phyloP scores from a whole-genome alignment of 352 stramenopile species.

The Pythium oligandrum region DNA sequence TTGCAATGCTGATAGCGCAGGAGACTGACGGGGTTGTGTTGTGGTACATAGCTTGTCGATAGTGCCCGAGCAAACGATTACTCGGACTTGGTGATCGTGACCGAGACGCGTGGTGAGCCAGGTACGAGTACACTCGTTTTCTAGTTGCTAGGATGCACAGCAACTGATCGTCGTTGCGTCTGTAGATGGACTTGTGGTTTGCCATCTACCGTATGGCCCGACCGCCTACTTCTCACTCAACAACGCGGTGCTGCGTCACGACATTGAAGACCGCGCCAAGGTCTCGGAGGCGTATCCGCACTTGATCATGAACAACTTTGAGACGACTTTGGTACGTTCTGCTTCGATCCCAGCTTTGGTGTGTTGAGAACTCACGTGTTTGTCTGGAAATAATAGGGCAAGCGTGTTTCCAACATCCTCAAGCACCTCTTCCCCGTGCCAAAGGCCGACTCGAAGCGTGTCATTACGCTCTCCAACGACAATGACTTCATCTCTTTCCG shows the following conservation, averaged over 20 bases:
- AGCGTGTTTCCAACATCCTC: slow-evolving; percentile 96
- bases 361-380: neutral
- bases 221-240: slow-evolving; percentile 98
- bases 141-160: too few species aligned
- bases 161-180: neutral
- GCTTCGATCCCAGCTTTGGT: neutral
- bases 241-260: slow-evolving; percentile 97
- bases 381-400: slow-evolving; percentile 36
- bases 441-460: slow-evolving; percentile 93
- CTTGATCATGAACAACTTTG: slow-evolving; percentile 97
- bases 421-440: slow-evolving; percentile 99
- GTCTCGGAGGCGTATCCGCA: slow-evolving; percentile 93
- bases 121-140: slow-evolving; percentile 22
- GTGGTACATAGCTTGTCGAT: slow-evolving; percentile 90
- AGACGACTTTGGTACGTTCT: slow-evolving; percentile 74
- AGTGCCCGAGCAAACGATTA: slow-evolving; percentile 96
- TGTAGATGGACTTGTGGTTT: slow-evolving; percentile 96
- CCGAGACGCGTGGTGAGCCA: slow-evolving; percentile 98
- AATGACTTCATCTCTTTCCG: slow-evolving; percentile 99
- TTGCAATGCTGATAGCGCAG: too few species aligned
- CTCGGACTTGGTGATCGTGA: slow-evolving; percentile 97
- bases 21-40: slow-evolving; percentile 3
- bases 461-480: slow-evolving; percentile 98
- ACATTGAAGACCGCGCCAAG: slow-evolving; percentile 96
- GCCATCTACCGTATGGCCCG: slow-evolving; percentile 97